Evolutionary conservation across 108 stramenopile species (phyloP), one percentile per base, ranked within the genome.

Genomic region (Nitzschia sp.): DNA sequence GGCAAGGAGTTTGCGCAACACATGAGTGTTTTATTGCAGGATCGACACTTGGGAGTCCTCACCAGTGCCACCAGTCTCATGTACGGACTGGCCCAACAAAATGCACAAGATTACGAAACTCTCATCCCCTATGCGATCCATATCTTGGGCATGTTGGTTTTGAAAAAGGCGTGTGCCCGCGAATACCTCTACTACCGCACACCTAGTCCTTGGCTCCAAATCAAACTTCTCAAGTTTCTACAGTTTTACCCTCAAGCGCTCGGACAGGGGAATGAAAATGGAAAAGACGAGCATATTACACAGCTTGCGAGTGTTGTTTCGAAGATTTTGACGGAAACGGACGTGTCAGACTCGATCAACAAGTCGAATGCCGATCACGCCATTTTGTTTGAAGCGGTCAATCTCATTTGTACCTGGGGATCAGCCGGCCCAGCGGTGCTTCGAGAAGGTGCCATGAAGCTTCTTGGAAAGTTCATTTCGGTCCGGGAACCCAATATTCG

Each of bases 321-420:
- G 1, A 88, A 87, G 59, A 95, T 97, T 73, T 60, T 97, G 58
- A 90, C 88, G 26, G 93, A 93, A 67, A 95, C 95, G 4, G 90
- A 92, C 38, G 93, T 98, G 2, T 93, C 91, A 32, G 93, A 96
- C 32, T 90, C 87, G n/a, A 96, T 96, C 60, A 98, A 98, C 81
- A 97, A 97, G 72, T 96, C 89, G 48, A 99, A 97, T 68, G 98
- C 97, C 35, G 95, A 97, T 69, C 96, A 99, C 71, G 90, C 96
- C 29, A 80, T 99, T 33, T 69, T 98, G 58, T 97, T 98, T 63
- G 98, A 99, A 80, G 95, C 97, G 15, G 90, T 98, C 50, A 97
- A 97, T 71, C 66, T 97, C 13, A 93, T 99, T 68, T 89, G 95
- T 1, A 83, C 80, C 38, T 97, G 96, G 80, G 97, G 96, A 38